phyloP scores from a whole-genome alignment of 441 rosid species.

The Pelargonium hybrid region DNA sequence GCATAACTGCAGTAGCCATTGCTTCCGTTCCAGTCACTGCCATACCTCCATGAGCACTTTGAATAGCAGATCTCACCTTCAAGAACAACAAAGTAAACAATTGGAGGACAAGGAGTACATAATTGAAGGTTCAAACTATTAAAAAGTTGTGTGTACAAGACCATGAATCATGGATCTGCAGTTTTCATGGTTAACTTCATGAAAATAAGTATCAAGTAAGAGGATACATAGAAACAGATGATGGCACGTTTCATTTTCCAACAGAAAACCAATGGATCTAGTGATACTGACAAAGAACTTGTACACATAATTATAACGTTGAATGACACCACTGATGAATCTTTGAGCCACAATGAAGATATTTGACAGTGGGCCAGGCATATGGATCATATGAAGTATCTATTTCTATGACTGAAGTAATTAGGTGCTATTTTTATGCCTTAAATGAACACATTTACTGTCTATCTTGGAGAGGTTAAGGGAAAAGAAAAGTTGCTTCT shows the following conservation, averaged over 20 bases:
- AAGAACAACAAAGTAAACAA: slow-evolving; percentile 16
- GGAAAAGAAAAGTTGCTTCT: neutral
- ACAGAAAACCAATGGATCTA: neutral
- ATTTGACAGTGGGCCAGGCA: neutral
- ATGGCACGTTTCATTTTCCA: neutral
- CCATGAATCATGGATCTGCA: neutral
- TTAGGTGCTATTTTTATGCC: too few species aligned
- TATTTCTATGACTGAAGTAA: too few species aligned
- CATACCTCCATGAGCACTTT: slow-evolving; percentile 35
- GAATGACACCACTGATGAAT: neutral
- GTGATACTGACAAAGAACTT: neutral
- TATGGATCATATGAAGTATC: too few species aligned
- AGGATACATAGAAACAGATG: neutral
- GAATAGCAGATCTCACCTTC: slow-evolving; percentile 56
- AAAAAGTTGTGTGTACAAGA: neutral
- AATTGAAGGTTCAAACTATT: neutral
- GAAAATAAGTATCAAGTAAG: neutral
- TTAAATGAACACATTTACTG: neutral
- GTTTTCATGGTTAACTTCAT: neutral
- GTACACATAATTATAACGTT: neutral
- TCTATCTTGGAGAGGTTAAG: neutral
- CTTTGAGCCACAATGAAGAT: neutral
- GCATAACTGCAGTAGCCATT: slow-evolving; percentile 45
- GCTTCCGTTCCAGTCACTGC: slow-evolving; percentile 54
- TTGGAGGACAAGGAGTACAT: neutral